Percentiles rank a stretch among this genome's conserved stretches.
Evolutionary conservation across 2,329 filamentous ascomycete genomes (phyloP).

Genomic region (Bretziella fagacearum): DNA sequence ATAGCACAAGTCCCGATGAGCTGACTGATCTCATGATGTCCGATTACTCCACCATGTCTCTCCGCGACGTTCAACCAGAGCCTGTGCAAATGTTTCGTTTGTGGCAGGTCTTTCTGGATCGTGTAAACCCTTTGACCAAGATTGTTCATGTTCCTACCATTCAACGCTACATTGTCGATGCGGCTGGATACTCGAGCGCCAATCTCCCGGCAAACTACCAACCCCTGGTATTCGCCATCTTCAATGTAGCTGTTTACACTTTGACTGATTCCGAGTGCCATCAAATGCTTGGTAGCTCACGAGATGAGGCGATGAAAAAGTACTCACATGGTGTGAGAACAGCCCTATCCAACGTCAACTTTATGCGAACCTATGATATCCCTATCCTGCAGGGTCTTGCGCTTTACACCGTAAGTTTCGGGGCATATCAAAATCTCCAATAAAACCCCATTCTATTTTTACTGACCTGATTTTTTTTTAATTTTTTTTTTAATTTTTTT

Average conservation of each 20-base stretch:
- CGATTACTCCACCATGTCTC: slow-evolving; percentile 24
- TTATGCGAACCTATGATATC: slow-evolving; percentile 41
- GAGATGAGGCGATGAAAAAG: slow-evolving; percentile 32
- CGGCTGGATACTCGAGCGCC: slow-evolving; percentile 32
- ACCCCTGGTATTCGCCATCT: slow-evolving; percentile 48
- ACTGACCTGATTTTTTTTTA: background rate
- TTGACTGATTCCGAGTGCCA: slow-evolving; percentile 38
- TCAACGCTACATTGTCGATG: slow-evolving; percentile 47
- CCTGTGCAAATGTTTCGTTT: slow-evolving; percentile 50
- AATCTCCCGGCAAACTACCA: slow-evolving; percentile 41
- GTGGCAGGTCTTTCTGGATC: slow-evolving; percentile 59
- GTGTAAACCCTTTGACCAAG: slow-evolving; percentile 59
- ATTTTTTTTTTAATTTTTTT: background rate
- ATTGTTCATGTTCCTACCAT: slow-evolving; percentile 54
- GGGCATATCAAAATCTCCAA: background rate
- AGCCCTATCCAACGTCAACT: slow-evolving; percentile 34
- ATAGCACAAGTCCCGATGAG: slow-evolving; percentile 34
- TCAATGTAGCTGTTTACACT: slow-evolving; percentile 41
- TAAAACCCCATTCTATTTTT: background rate
- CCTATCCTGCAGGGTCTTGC: slow-evolving; percentile 41
- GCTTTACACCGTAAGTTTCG: slow-evolving; percentile 33
- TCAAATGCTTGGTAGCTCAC: slow-evolving; percentile 32
- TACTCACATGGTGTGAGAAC: slow-evolving; percentile 36
- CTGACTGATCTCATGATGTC: slow-evolving; percentile 34
- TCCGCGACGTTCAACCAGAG: slow-evolving; percentile 43